phyloP scores from a whole-genome alignment of 805 yeast species.

The Candida manassasensis region DNA sequence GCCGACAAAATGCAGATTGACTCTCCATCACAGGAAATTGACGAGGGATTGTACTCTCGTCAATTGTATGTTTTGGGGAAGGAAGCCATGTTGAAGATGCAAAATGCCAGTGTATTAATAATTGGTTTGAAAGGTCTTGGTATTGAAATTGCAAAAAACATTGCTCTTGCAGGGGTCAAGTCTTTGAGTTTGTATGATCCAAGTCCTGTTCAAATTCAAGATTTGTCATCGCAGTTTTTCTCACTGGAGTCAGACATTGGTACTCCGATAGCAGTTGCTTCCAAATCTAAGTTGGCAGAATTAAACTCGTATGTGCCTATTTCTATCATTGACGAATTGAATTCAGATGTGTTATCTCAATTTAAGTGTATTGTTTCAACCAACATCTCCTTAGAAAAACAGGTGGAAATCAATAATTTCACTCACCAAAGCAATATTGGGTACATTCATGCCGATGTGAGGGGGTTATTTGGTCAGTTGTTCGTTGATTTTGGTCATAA shows the following conservation, averaged over 20 bases:
- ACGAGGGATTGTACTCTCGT: constrained; percentile 92
- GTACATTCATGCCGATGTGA: constrained; percentile 74
- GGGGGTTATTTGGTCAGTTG: constrained; percentile 83
- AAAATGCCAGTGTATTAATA: constrained; percentile 83
- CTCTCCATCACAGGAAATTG: constrained; percentile 53
- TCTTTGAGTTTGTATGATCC: constrained; percentile 85
- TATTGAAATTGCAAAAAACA: constrained; percentile 92
- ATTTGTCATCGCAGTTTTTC: constrained; percentile 88
- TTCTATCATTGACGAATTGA: constrained; percentile 53
- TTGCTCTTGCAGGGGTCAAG: constrained; percentile 96
- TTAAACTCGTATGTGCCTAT: constrained; percentile 90
- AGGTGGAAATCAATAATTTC: constrained; percentile 65
- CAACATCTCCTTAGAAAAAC: constrained; percentile 64
- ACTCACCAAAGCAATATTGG: constrained; percentile 73
- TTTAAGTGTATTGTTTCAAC: constrained; percentile 88
- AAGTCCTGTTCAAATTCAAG: constrained; percentile 55
- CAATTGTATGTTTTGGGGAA: constrained; percentile 95
- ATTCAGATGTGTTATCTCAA: constrained; percentile 47
- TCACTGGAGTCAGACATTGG: constrained; percentile 71
- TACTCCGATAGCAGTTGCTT: constrained; percentile 65
- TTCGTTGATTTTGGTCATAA: constrained; percentile 87
- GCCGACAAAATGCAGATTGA: constrained; percentile 37
- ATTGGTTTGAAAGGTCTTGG: constrained; percentile 93
- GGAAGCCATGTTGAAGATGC: constrained; percentile 98
- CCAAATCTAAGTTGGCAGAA: constrained; percentile 68